Conservation (phyloP, 345 rosid species). For the Sisymbrium irio region DNA sequence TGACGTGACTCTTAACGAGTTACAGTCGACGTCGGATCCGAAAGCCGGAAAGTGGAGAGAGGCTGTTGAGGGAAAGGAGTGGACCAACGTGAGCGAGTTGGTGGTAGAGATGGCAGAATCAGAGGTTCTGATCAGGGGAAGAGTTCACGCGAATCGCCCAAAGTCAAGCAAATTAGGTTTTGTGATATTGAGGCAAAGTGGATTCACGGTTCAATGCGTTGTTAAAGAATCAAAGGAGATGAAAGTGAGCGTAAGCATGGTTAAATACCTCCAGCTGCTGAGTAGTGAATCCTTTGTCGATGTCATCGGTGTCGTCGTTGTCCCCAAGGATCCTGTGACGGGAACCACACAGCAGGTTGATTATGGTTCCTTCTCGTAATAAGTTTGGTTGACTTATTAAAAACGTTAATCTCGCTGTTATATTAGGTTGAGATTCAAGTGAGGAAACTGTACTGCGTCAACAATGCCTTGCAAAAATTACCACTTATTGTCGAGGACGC, state of each 20-base stretch:
- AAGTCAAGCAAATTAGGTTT: conserved; percentile 57
- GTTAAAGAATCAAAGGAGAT: conserved; percentile 40
- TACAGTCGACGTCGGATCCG: conserved; percentile 47
- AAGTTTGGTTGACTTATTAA: too few species aligned
- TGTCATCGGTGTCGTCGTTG: conserved; percentile 47
- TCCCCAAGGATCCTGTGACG: conserved; percentile 50
- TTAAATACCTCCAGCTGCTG: conserved; percentile 49
- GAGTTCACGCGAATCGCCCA: conserved; percentile 55
- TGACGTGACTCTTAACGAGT: conserved; percentile 52
- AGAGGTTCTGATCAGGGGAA: conserved; percentile 60
- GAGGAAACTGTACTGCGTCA: conserved; percentile 55
- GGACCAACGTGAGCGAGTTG: conserved; percentile 53
- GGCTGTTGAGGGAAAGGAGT: conserved; percentile 35
- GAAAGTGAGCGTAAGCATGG: conserved; percentile 58
- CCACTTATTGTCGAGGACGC: conserved; percentile 87
- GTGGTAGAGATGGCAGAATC: conserved; percentile 39
- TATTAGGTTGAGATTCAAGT: conserved; percentile 70
- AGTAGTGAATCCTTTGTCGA: conserved; percentile 72
- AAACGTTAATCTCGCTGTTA: not conserved
- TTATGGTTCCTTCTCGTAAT: not conserved
- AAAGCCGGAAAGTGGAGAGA: conserved; percentile 45
- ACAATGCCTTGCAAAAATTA: conserved; percentile 50
- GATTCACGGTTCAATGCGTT: conserved; percentile 78
- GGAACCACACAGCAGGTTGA: conserved; percentile 61
- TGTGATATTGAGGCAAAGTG: conserved; percentile 59